Evolutionary conservation across 2,329 filamentous ascomycete genomes (phyloP).

Genomic region (Leptographium radiaticola): DNA sequence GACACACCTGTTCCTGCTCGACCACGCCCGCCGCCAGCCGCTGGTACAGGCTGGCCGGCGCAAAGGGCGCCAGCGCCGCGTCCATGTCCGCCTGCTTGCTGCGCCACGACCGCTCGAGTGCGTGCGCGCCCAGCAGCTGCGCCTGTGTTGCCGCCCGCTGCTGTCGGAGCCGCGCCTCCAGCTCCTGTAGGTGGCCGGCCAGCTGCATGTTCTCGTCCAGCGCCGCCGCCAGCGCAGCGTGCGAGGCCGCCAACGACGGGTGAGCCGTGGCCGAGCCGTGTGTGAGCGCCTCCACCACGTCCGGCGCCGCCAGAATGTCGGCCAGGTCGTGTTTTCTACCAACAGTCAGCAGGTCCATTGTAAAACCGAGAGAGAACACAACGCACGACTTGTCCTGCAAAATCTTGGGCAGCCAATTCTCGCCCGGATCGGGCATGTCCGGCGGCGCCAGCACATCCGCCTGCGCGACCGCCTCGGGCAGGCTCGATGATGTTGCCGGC

Average conservation of each 20-base stretch:
- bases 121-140: slow-evolving; percentile 69
- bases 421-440: slow-evolving; percentile 42
- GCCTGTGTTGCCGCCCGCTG: slow-evolving; percentile 64
- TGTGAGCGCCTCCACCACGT: slow-evolving; percentile 62
- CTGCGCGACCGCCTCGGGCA: slow-evolving; percentile 17
- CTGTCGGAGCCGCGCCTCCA: slow-evolving; percentile 43
- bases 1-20: slow-evolving; percentile 72
- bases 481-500: slow-evolving; percentile 8
- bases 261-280: slow-evolving; percentile 55
- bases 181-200: slow-evolving; percentile 46
- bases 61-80: slow-evolving; percentile 68
- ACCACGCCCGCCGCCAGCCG: slow-evolving; percentile 60
- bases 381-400: slow-evolving; percentile 73
- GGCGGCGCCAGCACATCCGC: slow-evolving; percentile 17
- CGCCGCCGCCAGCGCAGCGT: slow-evolving; percentile 48
- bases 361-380: background rate
- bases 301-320: slow-evolving; percentile 48
- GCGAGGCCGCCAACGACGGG: slow-evolving; percentile 54
- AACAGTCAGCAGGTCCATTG: background rate
- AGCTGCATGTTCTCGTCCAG: slow-evolving; percentile 61
- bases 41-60: slow-evolving; percentile 76
- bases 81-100: slow-evolving; percentile 86
- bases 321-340: slow-evolving; percentile 66
- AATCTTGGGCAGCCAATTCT: slow-evolving; percentile 65
- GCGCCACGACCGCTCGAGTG: slow-evolving; percentile 84